Percentiles rank a stretch among this genome's conserved stretches.
Evolutionary conservation across 805 yeast species (phyloP).

Genomic region (Zygoascus biomembranicola): DNA sequence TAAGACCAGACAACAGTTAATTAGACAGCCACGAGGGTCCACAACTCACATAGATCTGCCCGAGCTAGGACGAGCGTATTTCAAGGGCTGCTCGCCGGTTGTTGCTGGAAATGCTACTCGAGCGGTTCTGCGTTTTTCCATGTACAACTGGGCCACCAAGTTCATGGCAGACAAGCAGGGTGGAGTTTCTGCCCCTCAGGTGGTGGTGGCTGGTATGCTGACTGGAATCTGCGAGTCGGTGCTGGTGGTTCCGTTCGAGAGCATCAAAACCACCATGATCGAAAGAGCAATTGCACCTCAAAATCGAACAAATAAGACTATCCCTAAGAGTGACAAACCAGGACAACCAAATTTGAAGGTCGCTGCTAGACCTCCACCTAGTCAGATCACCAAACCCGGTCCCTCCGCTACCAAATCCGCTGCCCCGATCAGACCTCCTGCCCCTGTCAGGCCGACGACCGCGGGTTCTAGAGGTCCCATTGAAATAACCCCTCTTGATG

Average conservation of each 20-base stretch:
- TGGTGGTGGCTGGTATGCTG: conserved; percentile 74
- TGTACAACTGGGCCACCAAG: conserved; percentile 67
- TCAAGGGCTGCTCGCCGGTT: conserved; percentile 64
- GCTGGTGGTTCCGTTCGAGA: conserved; percentile 79
- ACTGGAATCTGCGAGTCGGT: conserved; percentile 79
- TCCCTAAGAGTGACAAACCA: background rate
- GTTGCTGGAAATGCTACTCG: conserved; percentile 68
- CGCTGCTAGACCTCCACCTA: background rate
- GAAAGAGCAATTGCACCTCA: conserved; percentile 11
- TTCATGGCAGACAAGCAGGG: conserved; percentile 52
- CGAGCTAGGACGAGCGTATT: conserved; percentile 21
- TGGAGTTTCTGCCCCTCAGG: conserved; percentile 57
- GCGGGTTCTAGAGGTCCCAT: conserved; percentile 5
- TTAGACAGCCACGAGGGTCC: conserved; percentile 12
- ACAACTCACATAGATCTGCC: background rate
- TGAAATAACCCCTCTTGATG: conserved; percentile 22
- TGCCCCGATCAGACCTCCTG: conserved; percentile 15
- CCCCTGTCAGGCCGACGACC: conserved; percentile 19
- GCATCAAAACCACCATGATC: conserved; percentile 23
- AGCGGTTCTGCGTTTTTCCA: conserved; percentile 61
- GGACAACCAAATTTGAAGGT: background rate
- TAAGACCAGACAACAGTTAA: conserved; percentile 30
- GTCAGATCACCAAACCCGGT: background rate
- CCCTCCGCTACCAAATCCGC: conserved; percentile 5
- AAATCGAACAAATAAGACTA: background rate